These are phyloP conservation scores for Hypericum perforatum DNA, from an alignment of 345 rosid species.

Conservation along the genomic window DNA sequence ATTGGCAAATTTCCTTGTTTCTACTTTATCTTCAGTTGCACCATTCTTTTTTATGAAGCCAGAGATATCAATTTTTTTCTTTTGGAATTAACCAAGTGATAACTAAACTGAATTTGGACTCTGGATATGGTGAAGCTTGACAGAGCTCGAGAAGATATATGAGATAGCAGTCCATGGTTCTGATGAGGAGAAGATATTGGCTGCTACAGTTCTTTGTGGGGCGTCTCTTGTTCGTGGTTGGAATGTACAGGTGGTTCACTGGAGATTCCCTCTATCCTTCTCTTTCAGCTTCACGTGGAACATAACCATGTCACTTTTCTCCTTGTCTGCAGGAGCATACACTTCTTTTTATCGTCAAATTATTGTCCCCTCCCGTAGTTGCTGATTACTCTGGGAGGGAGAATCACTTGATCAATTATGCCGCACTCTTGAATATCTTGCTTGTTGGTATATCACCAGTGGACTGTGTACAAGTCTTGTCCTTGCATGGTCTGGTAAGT, in stretches of 20 bases:
- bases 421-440: background rate
- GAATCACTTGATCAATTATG: background rate
- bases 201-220: conserved; percentile 89
- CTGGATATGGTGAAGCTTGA: conserved; percentile 41
- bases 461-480: conserved; percentile 1
- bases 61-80: conserved; percentile 29
- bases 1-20: too few relatives aligned
- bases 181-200: conserved; percentile 83
- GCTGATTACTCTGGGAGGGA: conserved; percentile 3
- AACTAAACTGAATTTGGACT: conserved; percentile 45
- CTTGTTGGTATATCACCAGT: conserved; percentile 4
- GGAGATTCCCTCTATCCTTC: background rate
- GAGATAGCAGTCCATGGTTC: conserved; percentile 83
- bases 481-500: conserved; percentile 10
- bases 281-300: background rate
- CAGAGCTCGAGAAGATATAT: conserved; percentile 85
- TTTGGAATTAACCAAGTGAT: conserved; percentile 35
- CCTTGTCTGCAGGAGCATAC: conserved; percentile 1
- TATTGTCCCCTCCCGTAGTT: background rate
- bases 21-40: background rate
- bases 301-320: background rate
- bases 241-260: conserved; percentile 59
- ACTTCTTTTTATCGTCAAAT: background rate
- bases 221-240: conserved; percentile 93
- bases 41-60: conserved; percentile 30